Conservation (phyloP, 495 filamentous ascomycete species). For the Aspergillus sparsus region DNA sequence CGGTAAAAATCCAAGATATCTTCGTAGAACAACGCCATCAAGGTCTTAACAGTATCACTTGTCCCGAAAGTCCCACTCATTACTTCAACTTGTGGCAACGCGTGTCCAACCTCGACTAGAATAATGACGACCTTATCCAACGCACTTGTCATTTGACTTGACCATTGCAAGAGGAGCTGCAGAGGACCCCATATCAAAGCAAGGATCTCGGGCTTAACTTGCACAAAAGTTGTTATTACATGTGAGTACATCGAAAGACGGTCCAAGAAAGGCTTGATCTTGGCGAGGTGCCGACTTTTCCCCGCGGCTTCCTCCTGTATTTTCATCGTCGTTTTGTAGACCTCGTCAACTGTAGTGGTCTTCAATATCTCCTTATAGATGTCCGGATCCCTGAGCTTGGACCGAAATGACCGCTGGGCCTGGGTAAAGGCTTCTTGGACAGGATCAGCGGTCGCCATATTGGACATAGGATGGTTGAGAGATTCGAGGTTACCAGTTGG, state of each 20-base stretch:
- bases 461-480: too few relatives aligned
- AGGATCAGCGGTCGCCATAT: background rate
- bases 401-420: background rate
- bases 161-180: background rate
- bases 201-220: background rate
- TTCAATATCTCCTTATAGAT: background rate
- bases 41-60: background rate
- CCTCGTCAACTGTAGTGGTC: background rate
- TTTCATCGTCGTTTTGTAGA: background rate
- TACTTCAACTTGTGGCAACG: background rate
- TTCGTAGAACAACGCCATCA: background rate
- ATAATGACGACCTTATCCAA: background rate
- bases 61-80: background rate
- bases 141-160: background rate
- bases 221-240: background rate
- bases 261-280: background rate
- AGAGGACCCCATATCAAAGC: conserved; percentile 5
- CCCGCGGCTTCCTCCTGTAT: background rate
- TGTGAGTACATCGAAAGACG: background rate
- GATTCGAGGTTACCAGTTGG: too few relatives aligned
- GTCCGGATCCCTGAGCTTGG: background rate
- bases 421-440: background rate
- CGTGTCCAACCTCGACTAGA: background rate
- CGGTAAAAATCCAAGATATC: conserved; percentile 8
- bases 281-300: background rate